Evolutionary conservation across 2,329 filamentous ascomycete species (phyloP), one percentile per base, ranked within the genome.

Genomic region (Cryphonectria naterciae): DNA sequence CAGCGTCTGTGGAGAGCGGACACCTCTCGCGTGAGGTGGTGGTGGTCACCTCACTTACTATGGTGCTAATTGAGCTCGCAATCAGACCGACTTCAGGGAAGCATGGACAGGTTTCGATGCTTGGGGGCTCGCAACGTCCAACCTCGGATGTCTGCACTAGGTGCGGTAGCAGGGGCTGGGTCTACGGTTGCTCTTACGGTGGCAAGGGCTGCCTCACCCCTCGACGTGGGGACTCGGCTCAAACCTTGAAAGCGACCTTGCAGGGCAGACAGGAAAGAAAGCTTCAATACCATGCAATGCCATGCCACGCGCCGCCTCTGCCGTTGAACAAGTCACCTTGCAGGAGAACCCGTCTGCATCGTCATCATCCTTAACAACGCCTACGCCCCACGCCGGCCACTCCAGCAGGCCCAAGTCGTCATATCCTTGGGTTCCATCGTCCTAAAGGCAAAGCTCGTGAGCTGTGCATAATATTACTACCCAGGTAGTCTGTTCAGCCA

Each of bases 271-370:
- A 28, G 62, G 56, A 35, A 49, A 54, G 35, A 39, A 37, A 65
- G 63, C 28, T 22, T 49, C 63, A 52, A 22, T 6, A 11, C 63
- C 63, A 52, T 52, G 41, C 63, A 43, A 7, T 62, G 49, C 56
- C 22, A 35, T 62, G 35, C 56, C 28, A 43, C 19, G 60, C 67
- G 39, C 46, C 56, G 56, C 66, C 58, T 62, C 52, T 58, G 56
- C 37, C 67, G 49, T 58, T 54, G 49, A 46, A 62, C 67, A 68
- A 63, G 52, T 68, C 67, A 68, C 28, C 67, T 15, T 68, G 67
- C 67, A 68, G 67, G 52, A 64, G 22, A 46, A 64, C 58, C 67
- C 67, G 17, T 68, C 54, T 68, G 58, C 60, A 68, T 68, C 58
- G 67, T 64, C 67, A 63, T 68, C 67, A 56, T 52, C 28, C 35